phyloP scores from a whole-genome alignment of 1,284 basidiomycete species.

The Apiotrichum akiyoshidainum region DNA sequence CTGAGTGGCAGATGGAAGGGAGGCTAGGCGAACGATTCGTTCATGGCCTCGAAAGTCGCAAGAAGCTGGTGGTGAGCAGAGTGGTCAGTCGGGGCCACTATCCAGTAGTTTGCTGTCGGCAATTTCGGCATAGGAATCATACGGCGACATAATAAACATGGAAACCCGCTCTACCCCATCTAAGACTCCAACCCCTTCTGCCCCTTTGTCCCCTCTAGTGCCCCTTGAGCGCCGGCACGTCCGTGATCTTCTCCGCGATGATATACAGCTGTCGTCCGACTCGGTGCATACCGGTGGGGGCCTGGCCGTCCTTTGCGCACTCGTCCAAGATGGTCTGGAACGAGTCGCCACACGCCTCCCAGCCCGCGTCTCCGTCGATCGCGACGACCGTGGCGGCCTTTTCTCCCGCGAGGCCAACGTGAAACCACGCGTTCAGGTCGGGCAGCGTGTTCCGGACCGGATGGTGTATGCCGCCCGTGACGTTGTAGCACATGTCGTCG shows the following conservation, averaged over 20 bases:
- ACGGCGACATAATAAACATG: too few relatives aligned
- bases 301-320: not conserved
- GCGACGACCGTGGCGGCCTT: not conserved
- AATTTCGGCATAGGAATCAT: too few relatives aligned
- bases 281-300: not conserved
- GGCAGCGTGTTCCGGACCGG: not conserved
- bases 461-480: not conserved
- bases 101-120: too few relatives aligned
- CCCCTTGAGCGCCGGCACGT: not conserved
- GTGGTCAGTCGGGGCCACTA: too few relatives aligned
- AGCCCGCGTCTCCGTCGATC: not conserved
- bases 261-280: constrained; percentile 1
- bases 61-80: too few relatives aligned
- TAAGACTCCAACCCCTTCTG: too few relatives aligned
- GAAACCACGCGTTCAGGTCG: not conserved
- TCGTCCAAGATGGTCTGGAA: not conserved
- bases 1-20: too few relatives aligned
- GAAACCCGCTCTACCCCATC: too few relatives aligned
- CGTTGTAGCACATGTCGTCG: not conserved
- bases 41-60: too few relatives aligned
- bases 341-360: not conserved
- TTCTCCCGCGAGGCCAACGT: not conserved
- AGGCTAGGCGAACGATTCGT: too few relatives aligned
- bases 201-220: too few relatives aligned
- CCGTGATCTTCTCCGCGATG: not conserved